A percentile compares a stretch with the other conserved stretches of the same genome.
phyloP scores from a whole-genome alignment of 1,284 basidiomycete species.

The Ceratobasidium sp. region DNA sequence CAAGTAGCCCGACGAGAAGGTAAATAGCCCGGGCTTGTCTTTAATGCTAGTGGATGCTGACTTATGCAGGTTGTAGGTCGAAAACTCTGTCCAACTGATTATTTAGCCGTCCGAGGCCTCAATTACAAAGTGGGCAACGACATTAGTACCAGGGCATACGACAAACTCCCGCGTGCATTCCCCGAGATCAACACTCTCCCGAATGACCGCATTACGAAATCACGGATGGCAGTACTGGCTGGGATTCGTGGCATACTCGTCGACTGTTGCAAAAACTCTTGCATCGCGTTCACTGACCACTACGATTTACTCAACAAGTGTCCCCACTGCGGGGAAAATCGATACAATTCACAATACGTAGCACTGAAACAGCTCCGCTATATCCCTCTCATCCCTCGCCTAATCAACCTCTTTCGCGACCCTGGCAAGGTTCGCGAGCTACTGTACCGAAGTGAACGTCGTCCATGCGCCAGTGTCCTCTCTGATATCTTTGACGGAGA shows the following conservation, averaged over 20 bases:
- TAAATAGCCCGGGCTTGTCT: background rate
- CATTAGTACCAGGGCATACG: constrained; percentile 1
- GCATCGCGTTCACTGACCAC: constrained; percentile 40
- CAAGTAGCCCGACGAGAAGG: constrained; percentile 7
- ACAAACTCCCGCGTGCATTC: constrained; percentile 21
- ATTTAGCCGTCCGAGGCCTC: constrained; percentile 14
- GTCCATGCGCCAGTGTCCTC: constrained; percentile 1
- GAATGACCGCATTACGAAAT: background rate
- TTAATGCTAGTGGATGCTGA: background rate
- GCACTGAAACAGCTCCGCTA: constrained; percentile 27
- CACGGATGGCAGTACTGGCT: constrained; percentile 1
- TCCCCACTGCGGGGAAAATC: constrained; percentile 35
- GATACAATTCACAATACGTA: constrained; percentile 16
- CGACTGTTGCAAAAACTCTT: constrained; percentile 46
- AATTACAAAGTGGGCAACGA: constrained; percentile 24
- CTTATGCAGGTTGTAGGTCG: background rate
- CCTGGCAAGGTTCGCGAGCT: background rate
- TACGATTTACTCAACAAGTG: constrained; percentile 21
- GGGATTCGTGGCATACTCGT: background rate
- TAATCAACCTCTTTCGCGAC: constrained; percentile 27
- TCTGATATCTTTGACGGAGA: constrained; percentile 46
- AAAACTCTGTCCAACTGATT: background rate
- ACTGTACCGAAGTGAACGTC: constrained; percentile 28
- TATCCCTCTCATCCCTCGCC: constrained; percentile 43
- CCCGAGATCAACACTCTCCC: constrained; percentile 8